phyloP scores from a whole-genome alignment of 2,329 filamentous ascomycete genomes.

The Malbranchea cinnamomea region DNA sequence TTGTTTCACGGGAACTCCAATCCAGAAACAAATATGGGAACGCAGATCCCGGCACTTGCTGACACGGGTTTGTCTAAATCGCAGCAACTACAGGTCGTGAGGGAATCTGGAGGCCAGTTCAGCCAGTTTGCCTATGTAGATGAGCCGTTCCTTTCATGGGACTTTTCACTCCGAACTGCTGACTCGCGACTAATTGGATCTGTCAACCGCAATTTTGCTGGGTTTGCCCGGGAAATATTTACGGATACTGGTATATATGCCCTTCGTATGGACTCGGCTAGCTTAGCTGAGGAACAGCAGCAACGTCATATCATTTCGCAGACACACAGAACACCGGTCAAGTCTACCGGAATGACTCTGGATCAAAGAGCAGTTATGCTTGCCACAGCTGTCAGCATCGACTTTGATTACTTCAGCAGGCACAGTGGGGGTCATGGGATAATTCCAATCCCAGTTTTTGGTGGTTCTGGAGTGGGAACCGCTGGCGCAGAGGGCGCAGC shows the following conservation, averaged over 20 bases:
- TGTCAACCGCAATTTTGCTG: slow-evolving; percentile 49
- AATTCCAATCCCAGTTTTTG: slow-evolving; percentile 38
- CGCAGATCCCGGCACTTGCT: slow-evolving; percentile 27
- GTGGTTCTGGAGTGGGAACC: slow-evolving; percentile 28
- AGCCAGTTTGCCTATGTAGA: slow-evolving; percentile 48
- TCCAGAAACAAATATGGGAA: slow-evolving; percentile 20
- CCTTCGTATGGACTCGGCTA: slow-evolving; percentile 48
- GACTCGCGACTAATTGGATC: slow-evolving; percentile 39
- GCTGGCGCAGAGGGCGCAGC: slow-evolving; percentile 20
- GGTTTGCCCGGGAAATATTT: slow-evolving; percentile 49
- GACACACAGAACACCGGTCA: slow-evolving; percentile 14
- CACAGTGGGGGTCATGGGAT: slow-evolving; percentile 36
- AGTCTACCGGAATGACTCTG: slow-evolving; percentile 41
- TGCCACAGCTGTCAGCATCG: slow-evolving; percentile 48
- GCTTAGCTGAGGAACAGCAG: slow-evolving; percentile 22
- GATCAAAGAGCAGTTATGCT: slow-evolving; percentile 53
- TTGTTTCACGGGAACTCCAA: slow-evolving; percentile 36
- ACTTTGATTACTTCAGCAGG: slow-evolving; percentile 54
- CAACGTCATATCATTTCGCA: slow-evolving; percentile 25
- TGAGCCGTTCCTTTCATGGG: slow-evolving; percentile 50
- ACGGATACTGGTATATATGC: slow-evolving; percentile 53
- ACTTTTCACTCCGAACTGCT: slow-evolving; percentile 43
- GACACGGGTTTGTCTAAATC: slow-evolving; percentile 34
- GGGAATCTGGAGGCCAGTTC: slow-evolving; percentile 23
- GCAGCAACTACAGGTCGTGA: slow-evolving; percentile 31